Evolutionary conservation across 371 early-diverging fungal species (phyloP), one percentile per base, ranked within the genome.

Genomic region (Mucor indicus): DNA sequence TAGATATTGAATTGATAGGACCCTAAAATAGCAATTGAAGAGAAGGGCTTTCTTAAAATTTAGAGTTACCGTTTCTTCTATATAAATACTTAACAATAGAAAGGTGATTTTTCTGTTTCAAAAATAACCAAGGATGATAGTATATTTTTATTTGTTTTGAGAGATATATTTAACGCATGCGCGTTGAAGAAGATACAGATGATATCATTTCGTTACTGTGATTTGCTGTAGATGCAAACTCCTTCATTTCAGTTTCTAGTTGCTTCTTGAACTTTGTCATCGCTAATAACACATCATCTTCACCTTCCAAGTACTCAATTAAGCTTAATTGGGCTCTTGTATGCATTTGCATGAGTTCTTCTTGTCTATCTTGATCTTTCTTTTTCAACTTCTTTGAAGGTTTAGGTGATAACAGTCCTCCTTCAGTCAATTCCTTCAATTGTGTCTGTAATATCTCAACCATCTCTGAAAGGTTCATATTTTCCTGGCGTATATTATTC

Each of bases 291-390:
- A 72, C 42, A 30, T 72, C 59, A 22, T 52, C 48, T 54, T 72
- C 63, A 11, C 72, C 73, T 53, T 69, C 69, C 11, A 73, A 43
- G 31, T 57, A 69, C 22, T 73, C 69, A 22, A 67, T 67, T 40
- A 69, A 27, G 4, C 64, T 60, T 3, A 69, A 46, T 35, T 69
- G 69, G 22, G 73, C 67, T 20, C 62, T 57, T 20, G 69, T 59
- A 32, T 68, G 66, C 47, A 60, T 50, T 11, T 47, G 50, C 48
- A 64, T 50, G 3, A 64, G 11, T 21, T 67, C 57, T 15, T 71
- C 63, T 43, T 55, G 53, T 43, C n/a, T 7, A 33, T 33, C 35
- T 33, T 33, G 35, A 9, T 33, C 35, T 29, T 29, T 29, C 30
- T 12, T 29, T 11, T 5, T 33, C n/a, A 33, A 13, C n/a, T 33